Evolutionary conservation across 2,329 filamentous ascomycete species (phyloP), one percentile per base, ranked within the genome.

Genomic region (Macroventuria anomochaeta): DNA sequence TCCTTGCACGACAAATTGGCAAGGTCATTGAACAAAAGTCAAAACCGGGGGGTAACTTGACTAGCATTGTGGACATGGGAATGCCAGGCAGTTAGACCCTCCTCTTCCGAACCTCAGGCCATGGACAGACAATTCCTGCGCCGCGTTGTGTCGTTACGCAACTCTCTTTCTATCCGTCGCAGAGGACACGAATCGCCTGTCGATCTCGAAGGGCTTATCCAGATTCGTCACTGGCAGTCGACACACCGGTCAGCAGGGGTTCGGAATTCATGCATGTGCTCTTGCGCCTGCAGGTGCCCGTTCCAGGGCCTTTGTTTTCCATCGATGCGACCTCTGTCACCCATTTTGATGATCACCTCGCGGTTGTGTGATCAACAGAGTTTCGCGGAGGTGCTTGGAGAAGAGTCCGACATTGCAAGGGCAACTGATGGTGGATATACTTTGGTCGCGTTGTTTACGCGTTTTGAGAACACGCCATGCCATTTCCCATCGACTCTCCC

Each of bases 371-470:
- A 49, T 46, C 44, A 46, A 3, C 46, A 54, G 28, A 48, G 29
- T 54, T 34, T 40, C 34, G 39, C 26, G 38, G 39, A 54, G 39
- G 10, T 15, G 28, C 7, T 17, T 26, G 11, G 28, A 43, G 18
- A 26, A 38, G 38, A 40, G 33, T 28, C 39, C 39, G 40, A 37
- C 17, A 41, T 40, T 46, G 46, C 50, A 44, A 55, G 59, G 53
- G 49, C 54, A 50, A 51, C 40, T 59, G 31, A 41, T 50, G 46
- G 41, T 41, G 52, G 23, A 21, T 31, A 17, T 23, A 17, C 36
- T 31, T 49, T 38, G 25, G 31, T 23, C 48, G 54, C 54, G 46
- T 51, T 41, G 33, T 55, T 53, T 37, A 55, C 59, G 59, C 57
- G 39, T 46, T 34, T 34, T 23, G 11, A 17, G 44, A 25, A 29